phyloP scores from a whole-genome alignment of 306 rosid genomes.

The Abrus pulchellus region DNA sequence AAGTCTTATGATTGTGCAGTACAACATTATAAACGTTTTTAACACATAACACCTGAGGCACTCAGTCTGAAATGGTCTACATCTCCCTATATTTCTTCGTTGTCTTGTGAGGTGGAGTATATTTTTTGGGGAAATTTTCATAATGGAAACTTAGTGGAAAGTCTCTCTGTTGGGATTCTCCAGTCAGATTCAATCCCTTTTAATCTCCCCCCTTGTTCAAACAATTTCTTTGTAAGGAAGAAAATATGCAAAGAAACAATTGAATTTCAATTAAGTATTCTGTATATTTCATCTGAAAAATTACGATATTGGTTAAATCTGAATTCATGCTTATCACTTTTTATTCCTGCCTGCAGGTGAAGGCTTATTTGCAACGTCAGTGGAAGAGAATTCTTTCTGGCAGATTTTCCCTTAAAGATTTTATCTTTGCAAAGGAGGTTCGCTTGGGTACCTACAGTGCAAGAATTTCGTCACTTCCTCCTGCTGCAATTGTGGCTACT shows the following conservation, averaged over 20 bases:
- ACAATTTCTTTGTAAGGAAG: conserved; percentile 20
- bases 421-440: conserved; percentile 96
- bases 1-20: too few species aligned
- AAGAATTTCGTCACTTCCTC: conserved; percentile 88
- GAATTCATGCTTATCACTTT: conserved; percentile 39
- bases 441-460: conserved; percentile 83
- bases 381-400: conserved; percentile 92
- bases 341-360: conserved; percentile 67
- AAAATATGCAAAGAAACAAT: conserved; percentile 24
- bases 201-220: conserved; percentile 28
- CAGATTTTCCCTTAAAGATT: conserved; percentile 81
- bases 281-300: conserved; percentile 45
- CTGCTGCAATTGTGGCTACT: conserved; percentile 94
- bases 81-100: background rate
- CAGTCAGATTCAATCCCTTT: background rate
- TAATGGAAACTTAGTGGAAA: background rate
- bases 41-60: too few species aligned
- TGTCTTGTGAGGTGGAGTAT: conserved; percentile 11
- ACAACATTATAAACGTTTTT: too few species aligned
- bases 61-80: background rate
- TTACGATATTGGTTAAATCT: conserved; percentile 26
- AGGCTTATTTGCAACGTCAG: conserved; percentile 79
- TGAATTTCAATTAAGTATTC: conserved; percentile 9
- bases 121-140: background rate
- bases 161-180: conserved; percentile 13